Percentiles rank a stretch among this genome's conserved stretches.
These are phyloP conservation scores for Penicillium concentricum DNA, from an alignment of 2,329 filamentous ascomycete species.

Conservation along the genomic window DNA sequence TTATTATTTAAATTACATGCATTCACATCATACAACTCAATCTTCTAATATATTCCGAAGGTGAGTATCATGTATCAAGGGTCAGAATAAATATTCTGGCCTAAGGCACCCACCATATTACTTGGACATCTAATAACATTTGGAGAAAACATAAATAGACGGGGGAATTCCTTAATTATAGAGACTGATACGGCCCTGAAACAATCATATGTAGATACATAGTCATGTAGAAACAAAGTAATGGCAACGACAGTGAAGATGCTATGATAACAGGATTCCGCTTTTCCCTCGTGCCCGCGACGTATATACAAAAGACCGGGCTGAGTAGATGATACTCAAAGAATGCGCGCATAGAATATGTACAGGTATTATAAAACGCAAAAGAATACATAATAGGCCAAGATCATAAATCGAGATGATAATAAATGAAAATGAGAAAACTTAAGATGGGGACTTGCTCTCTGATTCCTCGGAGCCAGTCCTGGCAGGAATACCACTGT, in stretches of 20 bases:
- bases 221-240: not conserved
- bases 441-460: not conserved
- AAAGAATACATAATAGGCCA: not conserved
- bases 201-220: not conserved
- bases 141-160: not conserved
- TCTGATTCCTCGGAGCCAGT: not conserved
- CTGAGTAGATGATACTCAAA: not conserved
- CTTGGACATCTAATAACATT: not conserved
- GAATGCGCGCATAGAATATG: not conserved
- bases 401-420: not conserved
- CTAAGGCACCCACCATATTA: not conserved
- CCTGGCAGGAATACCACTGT: constrained; percentile 33
- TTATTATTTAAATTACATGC: not conserved
- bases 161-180: not conserved
- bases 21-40: not conserved
- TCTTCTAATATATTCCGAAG: not conserved
- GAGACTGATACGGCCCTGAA: not conserved
- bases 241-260: not conserved
- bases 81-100: not conserved
- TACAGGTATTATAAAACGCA: not conserved
- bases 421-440: not conserved
- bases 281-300: not conserved
- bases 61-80: not conserved
- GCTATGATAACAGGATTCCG: not conserved
- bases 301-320: constrained; percentile 4